Percentiles rank a stretch among this genome's conserved stretches.
Conservation (phyloP, 2,329 filamentous ascomycete species). For the Ophiocordyceps sinensis region DNA sequence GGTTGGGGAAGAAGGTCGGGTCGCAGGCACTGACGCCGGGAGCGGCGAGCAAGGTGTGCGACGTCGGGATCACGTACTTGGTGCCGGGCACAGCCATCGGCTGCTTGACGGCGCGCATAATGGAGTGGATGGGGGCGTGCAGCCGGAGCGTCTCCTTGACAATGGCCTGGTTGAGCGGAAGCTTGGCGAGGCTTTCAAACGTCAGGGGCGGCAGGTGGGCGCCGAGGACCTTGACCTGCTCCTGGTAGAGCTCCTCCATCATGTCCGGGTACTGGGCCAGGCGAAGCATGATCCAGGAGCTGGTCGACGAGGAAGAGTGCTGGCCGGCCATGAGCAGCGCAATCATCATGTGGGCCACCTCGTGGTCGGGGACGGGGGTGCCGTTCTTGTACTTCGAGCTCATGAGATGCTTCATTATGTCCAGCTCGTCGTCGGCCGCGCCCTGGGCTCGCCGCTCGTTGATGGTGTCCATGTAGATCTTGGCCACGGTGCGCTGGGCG, state of each 20-base stretch:
- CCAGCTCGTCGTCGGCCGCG: slow-evolving; percentile 38
- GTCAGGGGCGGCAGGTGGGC: slow-evolving; percentile 58
- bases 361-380: slow-evolving; percentile 61
- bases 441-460: slow-evolving; percentile 46
- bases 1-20: slow-evolving; percentile 65
- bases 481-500: slow-evolving; percentile 66
- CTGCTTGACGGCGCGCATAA: slow-evolving; percentile 81
- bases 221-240: slow-evolving; percentile 64
- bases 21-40: slow-evolving; percentile 69
- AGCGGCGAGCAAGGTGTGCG: slow-evolving; percentile 69
- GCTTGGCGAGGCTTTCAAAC: slow-evolving; percentile 63
- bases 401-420: slow-evolving; percentile 91
- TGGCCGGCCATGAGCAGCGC: slow-evolving; percentile 85
- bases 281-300: slow-evolving; percentile 72
- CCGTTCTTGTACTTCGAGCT: slow-evolving; percentile 75
- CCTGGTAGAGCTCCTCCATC: slow-evolving; percentile 66
- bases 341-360: slow-evolving; percentile 90
- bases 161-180: slow-evolving; percentile 70
- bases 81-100: slow-evolving; percentile 76
- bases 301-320: slow-evolving; percentile 74
- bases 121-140: slow-evolving; percentile 87
- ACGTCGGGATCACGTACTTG: slow-evolving; percentile 66
- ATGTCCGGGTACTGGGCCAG: slow-evolving; percentile 66
- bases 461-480: slow-evolving; percentile 74
- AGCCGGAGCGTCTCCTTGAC: slow-evolving; percentile 86